Conservation (phyloP, 2,329 filamentous ascomycete species). For the Exophiala aquamarina region DNA sequence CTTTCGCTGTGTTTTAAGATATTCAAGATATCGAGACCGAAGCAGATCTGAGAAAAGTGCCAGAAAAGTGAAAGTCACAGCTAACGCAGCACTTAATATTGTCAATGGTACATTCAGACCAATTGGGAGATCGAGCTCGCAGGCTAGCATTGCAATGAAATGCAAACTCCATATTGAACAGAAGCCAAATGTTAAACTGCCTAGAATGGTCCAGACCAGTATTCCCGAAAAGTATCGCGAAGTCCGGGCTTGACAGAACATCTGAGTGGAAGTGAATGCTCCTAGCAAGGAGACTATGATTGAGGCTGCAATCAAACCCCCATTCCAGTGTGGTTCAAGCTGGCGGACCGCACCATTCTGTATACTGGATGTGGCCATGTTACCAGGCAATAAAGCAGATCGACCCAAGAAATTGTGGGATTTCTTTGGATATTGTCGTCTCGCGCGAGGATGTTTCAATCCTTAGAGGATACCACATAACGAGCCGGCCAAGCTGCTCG, state of each 20-base stretch:
- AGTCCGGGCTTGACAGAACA: conserved; percentile 35
- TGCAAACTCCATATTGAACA: conserved; percentile 36
- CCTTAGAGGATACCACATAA: too few relatives aligned
- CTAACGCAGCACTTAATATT: conserved; percentile 27
- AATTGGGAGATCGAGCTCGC: conserved; percentile 33
- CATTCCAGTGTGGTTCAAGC: conserved; percentile 31
- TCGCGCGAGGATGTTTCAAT: too few relatives aligned
- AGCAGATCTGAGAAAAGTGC: conserved; percentile 31
- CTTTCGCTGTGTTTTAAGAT: conserved; percentile 7
- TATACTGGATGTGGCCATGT: too few relatives aligned
- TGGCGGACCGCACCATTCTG: conserved; percentile 13
- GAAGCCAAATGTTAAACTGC: conserved; percentile 34
- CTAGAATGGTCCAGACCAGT: conserved; percentile 32
- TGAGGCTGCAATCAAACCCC: conserved; percentile 31
- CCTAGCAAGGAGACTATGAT: conserved; percentile 35
- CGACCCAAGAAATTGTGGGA: too few relatives aligned
- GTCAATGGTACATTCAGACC: conserved; percentile 31
- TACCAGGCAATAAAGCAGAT: too few relatives aligned
- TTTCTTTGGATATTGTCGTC: too few relatives aligned
- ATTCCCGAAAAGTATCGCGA: conserved; percentile 31
- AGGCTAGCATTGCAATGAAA: conserved; percentile 36
- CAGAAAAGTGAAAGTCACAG: conserved; percentile 26
- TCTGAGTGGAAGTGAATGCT: conserved; percentile 35
- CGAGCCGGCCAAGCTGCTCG: too few relatives aligned
- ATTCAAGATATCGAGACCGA: conserved; percentile 27